Percentiles rank a stretch among this genome's conserved stretches.
Evolutionary conservation across 345 rosid species (phyloP).

Genomic region (Citrus australasica): DNA sequence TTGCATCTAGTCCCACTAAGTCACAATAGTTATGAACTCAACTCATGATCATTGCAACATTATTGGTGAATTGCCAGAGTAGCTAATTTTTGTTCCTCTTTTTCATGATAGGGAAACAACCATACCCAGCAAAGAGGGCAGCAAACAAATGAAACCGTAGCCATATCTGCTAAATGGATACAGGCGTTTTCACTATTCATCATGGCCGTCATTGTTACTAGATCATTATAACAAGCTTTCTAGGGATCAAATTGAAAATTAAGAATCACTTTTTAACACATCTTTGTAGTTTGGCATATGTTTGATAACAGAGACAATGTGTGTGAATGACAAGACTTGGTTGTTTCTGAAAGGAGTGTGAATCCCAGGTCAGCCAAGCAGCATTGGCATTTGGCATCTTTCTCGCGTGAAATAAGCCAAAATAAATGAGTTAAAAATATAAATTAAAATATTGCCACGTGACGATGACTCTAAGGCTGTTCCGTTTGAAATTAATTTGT

Average conservation of each 20-base stretch:
- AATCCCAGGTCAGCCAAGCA: not conserved
- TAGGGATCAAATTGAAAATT: not conserved
- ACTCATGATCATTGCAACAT: not conserved
- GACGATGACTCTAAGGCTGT: not conserved
- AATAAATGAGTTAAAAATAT: not conserved
- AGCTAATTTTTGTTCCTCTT: not conserved
- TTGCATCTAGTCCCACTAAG: not conserved
- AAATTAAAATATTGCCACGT: not conserved
- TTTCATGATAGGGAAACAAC: slow-evolving; percentile 13
- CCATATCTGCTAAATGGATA: slow-evolving; percentile 8
- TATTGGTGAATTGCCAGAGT: not conserved
- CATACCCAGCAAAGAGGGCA: slow-evolving; percentile 9
- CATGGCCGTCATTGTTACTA: not conserved
- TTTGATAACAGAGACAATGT: too few relatives aligned
- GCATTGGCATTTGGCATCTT: not conserved
- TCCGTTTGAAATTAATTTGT: not conserved
- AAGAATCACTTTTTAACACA: not conserved
- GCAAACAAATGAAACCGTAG: slow-evolving; percentile 8
- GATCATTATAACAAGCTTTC: not conserved
- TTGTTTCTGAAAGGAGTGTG: too few relatives aligned
- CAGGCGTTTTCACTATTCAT: slow-evolving; percentile 2
- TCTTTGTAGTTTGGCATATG: too few relatives aligned
- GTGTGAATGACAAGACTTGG: too few relatives aligned
- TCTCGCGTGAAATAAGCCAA: not conserved
- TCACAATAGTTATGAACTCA: not conserved